Percentiles rank a stretch among this genome's conserved stretches.
Conservation (phyloP, 495 filamentous ascomycete genomes). For the Umbilicaria muhlenbergii region DNA sequence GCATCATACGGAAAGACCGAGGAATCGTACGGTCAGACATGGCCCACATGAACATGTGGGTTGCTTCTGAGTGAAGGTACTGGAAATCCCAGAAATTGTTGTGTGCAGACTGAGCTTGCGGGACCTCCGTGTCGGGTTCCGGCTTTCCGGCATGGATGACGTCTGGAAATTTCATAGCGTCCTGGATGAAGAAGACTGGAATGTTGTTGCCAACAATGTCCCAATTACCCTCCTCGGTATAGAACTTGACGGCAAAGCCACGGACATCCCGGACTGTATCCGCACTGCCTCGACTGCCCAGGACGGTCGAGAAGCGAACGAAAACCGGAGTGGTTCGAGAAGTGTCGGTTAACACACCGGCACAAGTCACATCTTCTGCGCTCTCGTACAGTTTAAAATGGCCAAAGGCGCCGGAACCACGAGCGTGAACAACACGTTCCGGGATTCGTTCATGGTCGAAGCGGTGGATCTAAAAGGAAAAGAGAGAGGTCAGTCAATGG, state of each 20-base stretch:
- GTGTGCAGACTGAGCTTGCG: conserved; percentile 44
- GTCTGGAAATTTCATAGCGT: conserved; percentile 62
- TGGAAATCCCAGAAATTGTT: conserved; percentile 48
- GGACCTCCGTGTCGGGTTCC: conserved; percentile 63
- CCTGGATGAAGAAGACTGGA: conserved; percentile 58
- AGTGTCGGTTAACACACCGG: conserved; percentile 66
- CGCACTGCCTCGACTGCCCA: conserved; percentile 59
- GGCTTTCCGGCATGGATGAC: conserved; percentile 66
- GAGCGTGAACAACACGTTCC: conserved; percentile 79
- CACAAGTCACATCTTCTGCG: conserved; percentile 50
- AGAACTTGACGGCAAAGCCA: conserved; percentile 70
- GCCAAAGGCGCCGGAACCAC: conserved; percentile 71
- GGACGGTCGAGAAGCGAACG: conserved; percentile 69
- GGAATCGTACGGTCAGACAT: conserved; percentile 70
- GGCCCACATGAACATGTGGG: conserved; percentile 75
- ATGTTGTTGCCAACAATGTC: conserved; percentile 52
- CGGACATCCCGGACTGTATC: conserved; percentile 73
- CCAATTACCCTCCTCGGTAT: conserved; percentile 45
- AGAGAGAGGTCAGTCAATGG: neutral
- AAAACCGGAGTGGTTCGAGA: conserved; percentile 66
- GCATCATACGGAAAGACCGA: conserved; percentile 74
- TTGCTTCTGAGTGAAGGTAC: conserved; percentile 50
- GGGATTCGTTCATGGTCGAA: conserved; percentile 86
- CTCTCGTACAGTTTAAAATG: conserved; percentile 62
- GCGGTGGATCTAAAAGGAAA: conserved; percentile 42